A percentile compares a stretch with the other conserved stretches of the same genome.
Evolutionary conservation across 2,329 filamentous ascomycete species (phyloP).

Genomic region (Aspergillus glaucus): DNA sequence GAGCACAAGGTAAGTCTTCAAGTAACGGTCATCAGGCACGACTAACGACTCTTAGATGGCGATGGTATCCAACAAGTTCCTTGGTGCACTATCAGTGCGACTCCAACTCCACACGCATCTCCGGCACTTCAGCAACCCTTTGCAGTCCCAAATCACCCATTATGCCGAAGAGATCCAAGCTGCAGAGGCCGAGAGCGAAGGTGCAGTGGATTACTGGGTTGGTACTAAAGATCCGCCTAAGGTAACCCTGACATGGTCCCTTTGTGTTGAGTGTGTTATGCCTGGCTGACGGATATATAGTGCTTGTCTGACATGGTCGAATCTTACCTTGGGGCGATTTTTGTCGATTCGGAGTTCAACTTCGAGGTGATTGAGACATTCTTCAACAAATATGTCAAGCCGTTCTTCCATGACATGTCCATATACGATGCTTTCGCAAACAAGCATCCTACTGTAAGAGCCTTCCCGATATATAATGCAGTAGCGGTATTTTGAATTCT

Average conservation of each 20-base stretch:
- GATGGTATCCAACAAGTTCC: constrained; percentile 96
- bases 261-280: not conserved
- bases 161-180: constrained; percentile 39
- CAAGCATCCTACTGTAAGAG: constrained; percentile 64
- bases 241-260: constrained; percentile 14
- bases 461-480: not conserved
- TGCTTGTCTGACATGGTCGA: constrained; percentile 82
- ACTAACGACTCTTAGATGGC: constrained; percentile 57
- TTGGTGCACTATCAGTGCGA: constrained; percentile 72
- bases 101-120: constrained; percentile 73
- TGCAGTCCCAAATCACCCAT: constrained; percentile 42
- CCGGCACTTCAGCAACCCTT: constrained; percentile 37
- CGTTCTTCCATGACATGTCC: constrained; percentile 78
- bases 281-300: constrained; percentile 24
- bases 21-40: not conserved
- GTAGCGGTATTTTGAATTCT: not conserved
- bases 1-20: constrained; percentile 66
- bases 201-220: constrained; percentile 39
- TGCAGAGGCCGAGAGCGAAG: constrained; percentile 24
- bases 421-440: constrained; percentile 83
- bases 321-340: constrained; percentile 81
- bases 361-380: constrained; percentile 68
- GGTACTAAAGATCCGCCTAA: constrained; percentile 39
- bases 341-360: constrained; percentile 80
- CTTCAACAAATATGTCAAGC: constrained; percentile 66